Percentiles rank a stretch among this genome's conserved stretches.
Evolutionary conservation across 768 basidiomycete species (phyloP).

Genomic region (Agrocybe praecox): DNA sequence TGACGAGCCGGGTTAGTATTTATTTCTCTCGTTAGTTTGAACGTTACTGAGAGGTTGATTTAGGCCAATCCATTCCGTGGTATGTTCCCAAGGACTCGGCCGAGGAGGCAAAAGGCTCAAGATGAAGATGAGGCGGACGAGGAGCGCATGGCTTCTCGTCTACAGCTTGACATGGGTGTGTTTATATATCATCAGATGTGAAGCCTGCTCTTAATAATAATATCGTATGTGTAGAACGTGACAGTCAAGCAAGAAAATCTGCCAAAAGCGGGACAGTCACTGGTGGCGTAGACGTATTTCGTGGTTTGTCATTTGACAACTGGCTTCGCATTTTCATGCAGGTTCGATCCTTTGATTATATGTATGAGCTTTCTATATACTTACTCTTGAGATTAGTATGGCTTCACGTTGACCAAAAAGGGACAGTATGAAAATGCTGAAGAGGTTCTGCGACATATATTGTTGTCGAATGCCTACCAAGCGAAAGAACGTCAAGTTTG

Average conservation of each 20-base stretch:
- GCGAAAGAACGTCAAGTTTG: slow-evolving; percentile 62
- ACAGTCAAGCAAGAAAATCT: slow-evolving; percentile 53
- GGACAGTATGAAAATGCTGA: slow-evolving; percentile 69
- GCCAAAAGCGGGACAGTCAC: slow-evolving; percentile 37
- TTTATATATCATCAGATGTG: neutral
- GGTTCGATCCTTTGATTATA: slow-evolving; percentile 42
- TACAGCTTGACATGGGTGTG: slow-evolving; percentile 75
- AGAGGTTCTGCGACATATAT: slow-evolving; percentile 76
- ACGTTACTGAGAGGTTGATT: neutral
- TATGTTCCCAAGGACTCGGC: slow-evolving; percentile 60
- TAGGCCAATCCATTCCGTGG: slow-evolving; percentile 59
- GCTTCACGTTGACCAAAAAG: slow-evolving; percentile 66
- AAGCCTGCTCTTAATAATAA: neutral
- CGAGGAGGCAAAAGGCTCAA: slow-evolving; percentile 27
- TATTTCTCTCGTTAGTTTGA: slow-evolving; percentile 3
- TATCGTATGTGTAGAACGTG: slow-evolving; percentile 50
- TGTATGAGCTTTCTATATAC: neutral
- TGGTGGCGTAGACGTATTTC: slow-evolving; percentile 65
- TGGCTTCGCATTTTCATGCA: slow-evolving; percentile 89
- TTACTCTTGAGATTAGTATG: slow-evolving; percentile 50
- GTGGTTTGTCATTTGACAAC: slow-evolving; percentile 79
- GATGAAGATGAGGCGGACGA: slow-evolving; percentile 58
- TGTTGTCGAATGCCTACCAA: slow-evolving; percentile 74
- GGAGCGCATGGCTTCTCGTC: slow-evolving; percentile 72
- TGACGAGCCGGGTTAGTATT: slow-evolving; percentile 68